phyloP scores from a whole-genome alignment of 306 rosid genomes.

The Hippophae rhamnoides region DNA sequence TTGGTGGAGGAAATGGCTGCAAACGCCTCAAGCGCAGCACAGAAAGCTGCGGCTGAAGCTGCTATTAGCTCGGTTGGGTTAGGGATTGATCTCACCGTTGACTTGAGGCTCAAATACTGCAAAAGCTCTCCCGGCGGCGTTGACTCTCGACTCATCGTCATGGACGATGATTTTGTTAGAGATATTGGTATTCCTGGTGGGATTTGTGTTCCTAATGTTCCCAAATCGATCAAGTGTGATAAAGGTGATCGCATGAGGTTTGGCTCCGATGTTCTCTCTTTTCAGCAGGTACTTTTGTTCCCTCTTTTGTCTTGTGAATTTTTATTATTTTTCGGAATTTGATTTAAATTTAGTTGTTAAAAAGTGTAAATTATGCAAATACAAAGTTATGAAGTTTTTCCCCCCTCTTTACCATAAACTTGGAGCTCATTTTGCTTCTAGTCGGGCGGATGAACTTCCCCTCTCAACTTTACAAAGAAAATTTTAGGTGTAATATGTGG shows the following conservation, averaged over 20 bases:
- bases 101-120: constrained; percentile 57
- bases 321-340: background rate
- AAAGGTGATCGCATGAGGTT: constrained; percentile 79
- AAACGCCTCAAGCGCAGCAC: constrained; percentile 22
- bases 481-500: too few relatives aligned
- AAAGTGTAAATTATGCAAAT: background rate
- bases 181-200: constrained; percentile 50
- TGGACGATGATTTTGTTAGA: constrained; percentile 31
- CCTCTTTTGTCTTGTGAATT: too few relatives aligned
- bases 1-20: constrained; percentile 9
- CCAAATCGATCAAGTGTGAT: constrained; percentile 73
- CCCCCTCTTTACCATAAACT: background rate
- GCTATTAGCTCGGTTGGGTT: constrained; percentile 45
- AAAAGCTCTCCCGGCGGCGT: constrained; percentile 18
- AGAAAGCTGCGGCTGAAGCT: constrained; percentile 30
- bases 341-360: background rate
- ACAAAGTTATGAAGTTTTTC: background rate
- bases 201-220: constrained; percentile 48
- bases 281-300: constrained; percentile 51
- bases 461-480: too few relatives aligned
- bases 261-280: constrained; percentile 64
- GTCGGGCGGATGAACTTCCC: too few relatives aligned
- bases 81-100: constrained; percentile 58
- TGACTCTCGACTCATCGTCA: constrained; percentile 37
- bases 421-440: too few relatives aligned